Base-by-base conservation (phyloP, 176 grass and related monocot genomes). In the Aegilops umbellulata region DNA sequence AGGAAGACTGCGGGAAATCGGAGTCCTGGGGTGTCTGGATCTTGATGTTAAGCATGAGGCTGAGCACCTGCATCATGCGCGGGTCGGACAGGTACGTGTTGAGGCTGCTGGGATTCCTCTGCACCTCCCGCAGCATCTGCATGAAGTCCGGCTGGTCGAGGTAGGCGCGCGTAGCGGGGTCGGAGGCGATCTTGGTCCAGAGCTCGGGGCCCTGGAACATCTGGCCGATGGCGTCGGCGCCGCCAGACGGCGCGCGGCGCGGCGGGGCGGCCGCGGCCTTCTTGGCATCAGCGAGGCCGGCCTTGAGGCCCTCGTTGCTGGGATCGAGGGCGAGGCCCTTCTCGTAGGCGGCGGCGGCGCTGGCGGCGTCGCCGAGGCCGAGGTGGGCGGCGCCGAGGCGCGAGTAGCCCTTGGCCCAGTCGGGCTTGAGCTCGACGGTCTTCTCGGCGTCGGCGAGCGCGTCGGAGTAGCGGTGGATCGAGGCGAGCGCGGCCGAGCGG, bases 391-490 rank as follows among this genome's bases (percentile, higher is more conserved):
- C 97, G 27, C 97, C 97, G 14, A 99, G 94, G 38, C 97, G 92
- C 39, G 94, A 96, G 80, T 99, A 99, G 7, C 92, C 97, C 97
- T 99, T 99, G 24, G 94, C 92, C 97, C 97, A 99, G 61, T 96
- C 97, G 65, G 94, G 92, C 85, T 91, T 99, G 66, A 99, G 86
- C 72, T 94, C 92, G 58, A 99, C 90, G 5, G 97, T 99, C 94
- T 91, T 96, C 72, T 88, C 17, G 11, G 97, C 97, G 61, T 99
- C 97, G 75, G 47, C 80, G 47, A 99, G 92, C 26, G 97, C 97
- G 4, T 92, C 94, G 29, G 86, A 65, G 84, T 99, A 99, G 84
- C 86, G 92, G 85, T 96, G 88, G 71, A 99, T 55, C 20, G 97
- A 99, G 70, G 97, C 97, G 82, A 92, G 85, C 80, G 97, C 92